Conservation (phyloP, 345 rosid genomes). For the Erysimum cheiranthoides region DNA sequence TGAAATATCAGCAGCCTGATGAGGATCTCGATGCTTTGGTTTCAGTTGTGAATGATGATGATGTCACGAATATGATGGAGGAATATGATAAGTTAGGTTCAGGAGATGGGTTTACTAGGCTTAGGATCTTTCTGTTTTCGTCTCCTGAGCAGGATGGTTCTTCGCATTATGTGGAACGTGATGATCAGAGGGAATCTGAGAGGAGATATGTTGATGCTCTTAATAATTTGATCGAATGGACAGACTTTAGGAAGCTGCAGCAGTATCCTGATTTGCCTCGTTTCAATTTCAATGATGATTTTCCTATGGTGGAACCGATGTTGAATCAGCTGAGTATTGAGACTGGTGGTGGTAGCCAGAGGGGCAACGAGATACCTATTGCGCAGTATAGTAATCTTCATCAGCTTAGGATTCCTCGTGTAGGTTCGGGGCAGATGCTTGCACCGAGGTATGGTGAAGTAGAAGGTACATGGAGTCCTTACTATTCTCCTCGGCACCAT, state of each 20-base stretch:
- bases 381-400: conserved; percentile 63
- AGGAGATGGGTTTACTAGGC: conserved; percentile 90
- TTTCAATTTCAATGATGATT: conserved; percentile 50
- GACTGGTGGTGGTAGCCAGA: conserved; percentile 60
- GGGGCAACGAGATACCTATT: conserved; percentile 58
- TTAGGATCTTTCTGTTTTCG: conserved; percentile 89
- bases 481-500: conserved; percentile 87
- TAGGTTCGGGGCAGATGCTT: conserved; percentile 53
- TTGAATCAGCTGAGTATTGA: conserved; percentile 60
- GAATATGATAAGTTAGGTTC: conserved; percentile 94
- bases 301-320: conserved; percentile 50
- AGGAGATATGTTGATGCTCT: conserved; percentile 95
- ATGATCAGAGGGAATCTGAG: conserved; percentile 87
- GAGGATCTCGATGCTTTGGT: conserved; percentile 99
- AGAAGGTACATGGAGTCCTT: conserved; percentile 67
- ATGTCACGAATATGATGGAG: conserved; percentile 96
- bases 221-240: conserved; percentile 77
- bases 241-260: conserved; percentile 65
- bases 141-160: conserved; percentile 68
- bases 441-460: conserved; percentile 72
- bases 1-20: conserved; percentile 97
- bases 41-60: conserved; percentile 93
- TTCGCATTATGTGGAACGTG: conserved; percentile 69
- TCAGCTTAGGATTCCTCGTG: conserved; percentile 51
- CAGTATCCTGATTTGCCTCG: conserved; percentile 64